phyloP scores from a whole-genome alignment of 345 rosid genomes.

The Melastoma malabathricum region DNA sequence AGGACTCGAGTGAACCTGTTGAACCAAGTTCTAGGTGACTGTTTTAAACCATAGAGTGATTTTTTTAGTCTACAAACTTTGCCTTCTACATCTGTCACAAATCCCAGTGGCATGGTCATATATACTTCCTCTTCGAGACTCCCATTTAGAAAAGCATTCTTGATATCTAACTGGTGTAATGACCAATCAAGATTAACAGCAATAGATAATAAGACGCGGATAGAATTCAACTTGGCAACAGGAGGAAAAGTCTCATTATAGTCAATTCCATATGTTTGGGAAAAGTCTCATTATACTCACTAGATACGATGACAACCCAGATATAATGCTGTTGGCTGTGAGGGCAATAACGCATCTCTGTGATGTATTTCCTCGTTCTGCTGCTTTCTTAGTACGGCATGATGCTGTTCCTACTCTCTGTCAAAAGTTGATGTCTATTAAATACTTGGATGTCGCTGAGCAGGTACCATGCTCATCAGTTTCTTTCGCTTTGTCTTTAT shows the following conservation, averaged over 20 bases:
- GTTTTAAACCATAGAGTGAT: not conserved
- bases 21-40: not conserved
- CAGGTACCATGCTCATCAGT: constrained; percentile 33
- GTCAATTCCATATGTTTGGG: not conserved
- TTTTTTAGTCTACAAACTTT: not conserved
- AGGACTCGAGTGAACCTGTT: not conserved
- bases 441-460: constrained; percentile 91
- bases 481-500: not conserved
- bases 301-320: constrained; percentile 43
- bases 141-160: not conserved
- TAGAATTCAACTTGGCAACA: not conserved
- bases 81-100: not conserved
- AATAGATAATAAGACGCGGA: not conserved
- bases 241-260: not conserved
- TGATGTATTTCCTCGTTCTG: constrained; percentile 77
- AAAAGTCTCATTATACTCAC: not conserved
- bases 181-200: not conserved
- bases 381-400: constrained; percentile 57
- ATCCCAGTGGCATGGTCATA: not conserved
- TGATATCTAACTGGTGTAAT: not conserved
- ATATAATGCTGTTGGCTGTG: constrained; percentile 64
- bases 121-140: not conserved
- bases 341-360: constrained; percentile 85
- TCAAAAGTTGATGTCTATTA: constrained; percentile 55
- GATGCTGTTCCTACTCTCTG: constrained; percentile 78